Percentiles rank a stretch among this genome's conserved stretches.
Conservation (phyloP, 345 rosid genomes). For the Gossypium raimondii region DNA sequence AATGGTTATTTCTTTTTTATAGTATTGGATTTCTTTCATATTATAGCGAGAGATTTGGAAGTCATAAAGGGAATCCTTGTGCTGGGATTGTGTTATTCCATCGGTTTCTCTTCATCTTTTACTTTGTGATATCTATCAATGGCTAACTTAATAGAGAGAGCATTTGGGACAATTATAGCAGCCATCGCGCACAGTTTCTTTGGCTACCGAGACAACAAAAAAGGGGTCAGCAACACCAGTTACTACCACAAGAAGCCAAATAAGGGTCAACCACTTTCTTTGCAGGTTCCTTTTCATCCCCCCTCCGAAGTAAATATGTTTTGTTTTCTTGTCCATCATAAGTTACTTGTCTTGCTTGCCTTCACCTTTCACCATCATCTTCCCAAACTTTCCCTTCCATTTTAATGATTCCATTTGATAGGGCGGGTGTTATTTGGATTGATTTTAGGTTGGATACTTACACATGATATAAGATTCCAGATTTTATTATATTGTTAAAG, state of each 20-base stretch:
- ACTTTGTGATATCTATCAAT: constrained; percentile 16
- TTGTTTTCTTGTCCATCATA: too few species aligned
- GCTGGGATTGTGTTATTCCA: constrained; percentile 17
- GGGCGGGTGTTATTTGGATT: too few species aligned
- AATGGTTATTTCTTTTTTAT: constrained; percentile 19
- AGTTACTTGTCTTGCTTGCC: too few species aligned
- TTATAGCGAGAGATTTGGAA: constrained; percentile 27
- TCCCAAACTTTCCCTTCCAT: neutral
- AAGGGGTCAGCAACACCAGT: constrained; percentile 18
- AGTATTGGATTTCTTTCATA: constrained; percentile 29
- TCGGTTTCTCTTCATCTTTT: constrained; percentile 12
- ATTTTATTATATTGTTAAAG: too few species aligned
- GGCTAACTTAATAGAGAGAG: constrained; percentile 43
- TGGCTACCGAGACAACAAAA: constrained; percentile 33
- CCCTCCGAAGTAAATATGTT: neutral
- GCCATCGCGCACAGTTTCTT: constrained; percentile 53
- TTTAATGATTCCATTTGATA: neutral
- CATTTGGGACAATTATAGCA: constrained; percentile 49
- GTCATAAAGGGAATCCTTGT: constrained; percentile 45
- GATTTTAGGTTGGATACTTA: neutral
- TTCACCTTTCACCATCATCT: neutral
- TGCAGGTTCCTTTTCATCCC: constrained; percentile 56
- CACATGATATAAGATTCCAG: too few species aligned
- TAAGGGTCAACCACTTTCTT: constrained; percentile 71
- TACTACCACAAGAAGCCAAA: constrained; percentile 24